Evolutionary conservation across 2,329 filamentous ascomycete genomes (phyloP).

Genomic region (Penicillium sp.): DNA sequence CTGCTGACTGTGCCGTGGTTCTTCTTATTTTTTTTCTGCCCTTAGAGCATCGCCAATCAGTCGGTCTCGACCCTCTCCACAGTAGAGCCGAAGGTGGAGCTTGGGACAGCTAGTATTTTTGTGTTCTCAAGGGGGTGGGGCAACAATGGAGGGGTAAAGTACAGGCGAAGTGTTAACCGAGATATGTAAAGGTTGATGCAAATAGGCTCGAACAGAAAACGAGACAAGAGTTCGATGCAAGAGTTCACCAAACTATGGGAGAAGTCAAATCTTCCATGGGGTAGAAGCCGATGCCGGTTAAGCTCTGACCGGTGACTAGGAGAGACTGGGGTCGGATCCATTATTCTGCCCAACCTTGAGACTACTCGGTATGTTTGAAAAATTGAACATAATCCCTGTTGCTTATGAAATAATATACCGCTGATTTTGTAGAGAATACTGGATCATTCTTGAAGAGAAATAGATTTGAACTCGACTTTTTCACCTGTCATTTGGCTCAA

Average conservation of each 20-base stretch:
- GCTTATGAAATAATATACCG: too few relatives aligned
- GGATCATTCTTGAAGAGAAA: too few relatives aligned
- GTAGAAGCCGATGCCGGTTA: constrained; percentile 1
- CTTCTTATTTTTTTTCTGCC: constrained; percentile 13
- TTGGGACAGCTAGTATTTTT: constrained; percentile 17
- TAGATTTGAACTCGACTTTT: too few relatives aligned
- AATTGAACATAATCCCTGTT: too few relatives aligned
- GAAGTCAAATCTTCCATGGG: not conserved
- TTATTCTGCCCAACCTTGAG: not conserved
- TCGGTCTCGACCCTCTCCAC: constrained; percentile 28
- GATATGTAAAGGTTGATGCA: not conserved
- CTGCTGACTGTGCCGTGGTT: constrained; percentile 25
- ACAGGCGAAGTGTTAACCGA: constrained; percentile 1
- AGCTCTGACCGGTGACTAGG: not conserved
- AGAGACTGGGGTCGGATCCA: not conserved
- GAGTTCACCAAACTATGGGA: not conserved
- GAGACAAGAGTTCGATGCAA: not conserved
- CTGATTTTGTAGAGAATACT: too few relatives aligned
- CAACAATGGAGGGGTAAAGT: constrained; percentile 4
- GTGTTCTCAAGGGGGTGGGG: constrained; percentile 23
- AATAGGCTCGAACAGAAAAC: not conserved
- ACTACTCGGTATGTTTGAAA: not conserved
- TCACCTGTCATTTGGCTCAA: too few relatives aligned
- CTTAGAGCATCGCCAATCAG: constrained; percentile 25
- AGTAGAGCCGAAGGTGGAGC: constrained; percentile 27